Evolutionary conservation across 2,329 filamentous ascomycete genomes (phyloP), one percentile per base, ranked within the genome.

Genomic region (Ophiostoma novo-ulmi): DNA sequence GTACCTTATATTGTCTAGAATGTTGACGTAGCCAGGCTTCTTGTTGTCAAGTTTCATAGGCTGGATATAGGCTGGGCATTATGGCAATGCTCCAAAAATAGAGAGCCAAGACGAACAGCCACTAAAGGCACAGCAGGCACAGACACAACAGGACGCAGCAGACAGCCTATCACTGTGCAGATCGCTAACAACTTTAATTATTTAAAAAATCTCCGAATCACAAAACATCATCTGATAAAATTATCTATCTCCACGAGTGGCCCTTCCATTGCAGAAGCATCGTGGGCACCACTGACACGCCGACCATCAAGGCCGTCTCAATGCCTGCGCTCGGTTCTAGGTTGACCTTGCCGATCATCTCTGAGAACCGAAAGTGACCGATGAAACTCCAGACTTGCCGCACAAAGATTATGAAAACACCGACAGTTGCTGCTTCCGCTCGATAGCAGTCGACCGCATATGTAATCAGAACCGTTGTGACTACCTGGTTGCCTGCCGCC

Each of bases 51-150:
- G 52, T 58, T 58, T 58, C 52, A 58, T 11, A 26, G n/a, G 52
- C 52, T 48, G 14, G 14, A 44, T 48, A 48, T 20, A 26, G 52
- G n/a, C 52, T 26, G 52, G 22, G 52, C 52, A 26, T 58, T 58
- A 22, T 26, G 52, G 52, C 52, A 58, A 58, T 58, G 52, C 52
- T 58, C n/a, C 52, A 58, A 58, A 58, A 26, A 58, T 58, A 58
- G 52, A 58, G 52, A 26, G 52, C 52, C 52, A 58, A 58, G 22
- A n/a, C 48, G 26, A 2, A 22, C 48, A 22, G 48, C n/a, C 48
- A 22, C 7, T 22, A n/a, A 55, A 55, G 48, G 5, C 14, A n/a
- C 39, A 44, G 14, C 31, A 31, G 17, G 44, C 38, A 39, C 20
- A 48, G 44, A 17, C 44, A 17, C 17, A 48, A 17, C 44, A 48